Evolutionary conservation across 2,329 filamentous ascomycete species (phyloP).

Genomic region (Sphaceloma murrayae): DNA sequence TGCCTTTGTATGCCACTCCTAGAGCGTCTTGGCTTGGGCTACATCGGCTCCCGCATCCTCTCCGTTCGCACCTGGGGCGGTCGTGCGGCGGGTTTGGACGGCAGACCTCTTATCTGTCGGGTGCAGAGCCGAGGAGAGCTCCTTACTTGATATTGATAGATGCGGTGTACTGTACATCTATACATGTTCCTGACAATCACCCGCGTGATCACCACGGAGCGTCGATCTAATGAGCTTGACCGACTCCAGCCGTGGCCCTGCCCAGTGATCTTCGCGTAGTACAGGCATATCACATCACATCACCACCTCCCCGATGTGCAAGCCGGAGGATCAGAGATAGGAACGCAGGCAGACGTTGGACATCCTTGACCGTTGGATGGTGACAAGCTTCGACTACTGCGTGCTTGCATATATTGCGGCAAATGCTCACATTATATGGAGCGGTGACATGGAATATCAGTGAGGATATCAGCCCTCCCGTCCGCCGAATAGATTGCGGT

Average conservation of each 20-base stretch:
- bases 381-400: slow-evolving; percentile 2
- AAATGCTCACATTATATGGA: slow-evolving; percentile 1
- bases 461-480: too few species aligned
- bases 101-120: too few species aligned
- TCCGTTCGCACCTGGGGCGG: too few species aligned
- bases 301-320: background rate
- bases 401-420: too few species aligned
- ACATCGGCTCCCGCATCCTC: too few species aligned
- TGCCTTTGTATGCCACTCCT: too few species aligned
- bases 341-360: background rate
- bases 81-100: too few species aligned
- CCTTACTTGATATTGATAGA: too few species aligned
- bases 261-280: background rate
- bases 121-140: too few species aligned
- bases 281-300: slow-evolving; percentile 7
- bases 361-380: background rate
- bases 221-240: slow-evolving; percentile 6
- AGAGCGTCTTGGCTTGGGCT: too few species aligned
- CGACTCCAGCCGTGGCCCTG: background rate
- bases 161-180: too few species aligned
- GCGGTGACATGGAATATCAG: background rate
- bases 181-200: too few species aligned
- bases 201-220: slow-evolving; percentile 1
- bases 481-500: background rate
- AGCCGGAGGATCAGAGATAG: background rate